Base-by-base conservation (phyloP, 2,329 filamentous ascomycete species). In the Fusarium torulosum region DNA sequence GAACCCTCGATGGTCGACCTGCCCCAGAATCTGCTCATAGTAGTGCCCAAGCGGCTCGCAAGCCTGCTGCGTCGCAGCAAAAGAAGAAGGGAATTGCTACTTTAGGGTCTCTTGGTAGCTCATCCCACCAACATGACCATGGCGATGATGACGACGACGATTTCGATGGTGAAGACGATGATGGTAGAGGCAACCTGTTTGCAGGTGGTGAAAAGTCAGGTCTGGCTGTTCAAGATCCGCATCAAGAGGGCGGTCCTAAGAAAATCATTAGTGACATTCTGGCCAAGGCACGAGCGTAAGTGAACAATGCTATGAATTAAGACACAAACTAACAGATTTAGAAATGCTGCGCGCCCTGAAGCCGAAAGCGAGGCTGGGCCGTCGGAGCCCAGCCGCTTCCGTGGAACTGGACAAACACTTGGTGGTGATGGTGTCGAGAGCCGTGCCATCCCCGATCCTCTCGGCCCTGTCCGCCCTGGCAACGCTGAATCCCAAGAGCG, bases 131-230 rank as follows among this genome's bases (percentile, higher is more conserved):
- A 17, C 81, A 87, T 46, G 83, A 86, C 49, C 82, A 89, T 53
- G 84, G 85, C 19, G 86, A 88, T 51, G 86, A 90, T n/a, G 84
- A 86, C 5, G 85, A 89, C 17, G 82, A 86, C n/a, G 82, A 85
- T 9, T 81, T 84, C 23, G 82, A 84, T 2, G 81, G 85, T 3
- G 83, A 90, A 2, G 86, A 89, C 27, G 82, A 86, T 35, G 85
- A 88, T 66, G 83, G 84, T 25, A 83, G 84, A 8, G 82, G 88
- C 63, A 91, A 96, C 74, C 81, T 94, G 66, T 96, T 94, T 77
- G 90, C 93, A 20, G 93, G 93, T 51, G 93, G 93, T 33, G 93
- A 95, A 80, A 96, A 96, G 84, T 95, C 92, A 29, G 89, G 87
- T 0, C 78, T 91, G 44, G 89, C 89, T 21, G 86, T 91, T 23